Conservation (phyloP, 148 eudicot species). For the Amaranthus cruentus region DNA sequence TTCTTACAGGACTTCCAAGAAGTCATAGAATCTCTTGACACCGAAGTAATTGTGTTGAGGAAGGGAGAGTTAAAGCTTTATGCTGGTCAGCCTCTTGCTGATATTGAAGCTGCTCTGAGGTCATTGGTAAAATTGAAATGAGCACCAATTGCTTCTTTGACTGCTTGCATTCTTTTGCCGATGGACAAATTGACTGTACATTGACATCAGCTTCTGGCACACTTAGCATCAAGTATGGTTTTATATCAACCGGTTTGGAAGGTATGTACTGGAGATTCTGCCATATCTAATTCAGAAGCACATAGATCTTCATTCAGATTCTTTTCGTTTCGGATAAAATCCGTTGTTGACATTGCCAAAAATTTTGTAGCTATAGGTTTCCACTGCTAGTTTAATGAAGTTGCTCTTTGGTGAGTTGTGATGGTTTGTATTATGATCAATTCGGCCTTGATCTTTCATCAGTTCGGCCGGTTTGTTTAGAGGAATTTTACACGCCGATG, state of each 20-base stretch:
- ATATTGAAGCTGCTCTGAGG: slow-evolving; percentile 62
- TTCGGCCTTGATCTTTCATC: too few relatives aligned
- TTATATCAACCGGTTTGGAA: not conserved
- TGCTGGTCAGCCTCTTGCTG: slow-evolving; percentile 79
- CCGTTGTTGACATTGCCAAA: too few relatives aligned
- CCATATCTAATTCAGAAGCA: too few relatives aligned
- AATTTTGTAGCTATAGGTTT: too few relatives aligned
- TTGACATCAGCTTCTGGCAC: not conserved
- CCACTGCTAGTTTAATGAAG: too few relatives aligned
- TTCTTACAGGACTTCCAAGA: slow-evolving; percentile 49
- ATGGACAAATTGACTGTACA: not conserved
- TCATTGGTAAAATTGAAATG: slow-evolving; percentile 38
- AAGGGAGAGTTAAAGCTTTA: slow-evolving; percentile 74
- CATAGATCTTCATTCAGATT: too few relatives aligned
- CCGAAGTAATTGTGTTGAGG: slow-evolving; percentile 62
- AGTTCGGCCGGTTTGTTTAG: too few relatives aligned
- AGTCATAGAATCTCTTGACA: slow-evolving; percentile 34
- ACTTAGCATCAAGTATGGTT: not conserved
- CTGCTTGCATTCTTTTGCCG: not conserved
- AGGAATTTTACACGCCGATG: too few relatives aligned
- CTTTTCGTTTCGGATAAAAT: too few relatives aligned
- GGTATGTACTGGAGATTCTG: too few relatives aligned
- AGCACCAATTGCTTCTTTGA: slow-evolving; percentile 5
- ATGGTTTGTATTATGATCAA: too few relatives aligned
- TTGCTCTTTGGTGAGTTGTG: too few relatives aligned